Conservation (phyloP, 2,329 filamentous ascomycete species). For the Arthrobotrys conoides region DNA sequence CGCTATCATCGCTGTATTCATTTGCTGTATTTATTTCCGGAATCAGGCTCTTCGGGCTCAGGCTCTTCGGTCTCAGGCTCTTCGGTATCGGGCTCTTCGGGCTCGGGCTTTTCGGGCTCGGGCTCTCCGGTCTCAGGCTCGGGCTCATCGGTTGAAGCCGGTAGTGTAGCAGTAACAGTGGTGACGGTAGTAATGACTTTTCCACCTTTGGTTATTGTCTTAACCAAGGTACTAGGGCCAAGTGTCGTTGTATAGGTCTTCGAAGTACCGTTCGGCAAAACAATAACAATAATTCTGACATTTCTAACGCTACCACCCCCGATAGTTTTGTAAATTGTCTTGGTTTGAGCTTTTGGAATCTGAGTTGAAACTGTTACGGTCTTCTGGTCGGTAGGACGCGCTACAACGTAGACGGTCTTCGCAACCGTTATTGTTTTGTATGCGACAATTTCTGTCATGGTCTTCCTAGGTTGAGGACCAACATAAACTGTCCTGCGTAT, state of each 20-base stretch:
- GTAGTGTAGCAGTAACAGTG: not conserved
- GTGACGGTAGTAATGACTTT: not conserved
- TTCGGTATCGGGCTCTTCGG: not conserved
- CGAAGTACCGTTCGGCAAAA: not conserved
- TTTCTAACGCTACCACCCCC: not conserved
- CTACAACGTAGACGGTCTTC: slow-evolving; percentile 3
- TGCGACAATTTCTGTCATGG: not conserved
- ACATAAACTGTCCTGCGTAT: not conserved
- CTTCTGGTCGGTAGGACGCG: not conserved
- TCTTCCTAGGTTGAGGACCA: not conserved
- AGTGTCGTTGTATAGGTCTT: not conserved
- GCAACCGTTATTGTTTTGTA: not conserved
- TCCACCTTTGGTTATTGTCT: not conserved
- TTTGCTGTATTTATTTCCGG: not conserved
- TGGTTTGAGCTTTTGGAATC: too few species aligned
- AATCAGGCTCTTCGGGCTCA: too few species aligned
- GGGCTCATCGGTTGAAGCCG: not conserved
- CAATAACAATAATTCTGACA: not conserved
- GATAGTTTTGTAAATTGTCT: slow-evolving; percentile 1
- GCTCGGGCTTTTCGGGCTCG: not conserved
- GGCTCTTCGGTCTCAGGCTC: too few species aligned
- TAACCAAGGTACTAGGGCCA: not conserved
- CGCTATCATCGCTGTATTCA: not conserved
- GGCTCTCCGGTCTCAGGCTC: not conserved
- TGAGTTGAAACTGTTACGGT: not conserved